Evolutionary conservation across 23 red algal species (phyloP), one percentile per base, ranked within the genome.

Genomic region (Agarophyton chilense): DNA sequence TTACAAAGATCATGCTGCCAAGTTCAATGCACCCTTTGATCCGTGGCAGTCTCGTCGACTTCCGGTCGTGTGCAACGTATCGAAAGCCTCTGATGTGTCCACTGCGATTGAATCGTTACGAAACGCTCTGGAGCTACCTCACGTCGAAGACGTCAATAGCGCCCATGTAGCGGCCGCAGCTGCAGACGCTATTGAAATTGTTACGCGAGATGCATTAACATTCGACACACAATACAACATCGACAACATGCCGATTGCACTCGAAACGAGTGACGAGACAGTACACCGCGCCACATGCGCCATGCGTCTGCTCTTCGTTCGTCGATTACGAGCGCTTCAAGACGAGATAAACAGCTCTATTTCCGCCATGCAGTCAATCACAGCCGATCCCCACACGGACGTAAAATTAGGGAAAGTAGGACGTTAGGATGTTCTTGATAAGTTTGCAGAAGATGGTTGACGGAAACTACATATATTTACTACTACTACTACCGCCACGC

Each of bases 361-460:
- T 18, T 58, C 82, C 26, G 66, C 17, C 40, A 87, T 87, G 82
- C 82, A 87, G 33, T 33, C 51, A 1, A 87, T 87, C 8, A 87
- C 82, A 31, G 82, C 82, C 51, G 36, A 87, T 25, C 82, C 82
- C 40, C 40, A 71, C 8, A 87, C 82, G 7, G 67, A 87, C 22
- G 43, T 64, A 4, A 75, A 87, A 41, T 19, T 87, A 6, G 82
- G 82, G 1, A 87, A 87, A 31, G 82, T 87, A 35, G 82, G 82
- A 32, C 82, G 82, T 7, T 87, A 53, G 68, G 17, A 64, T 47
- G 44, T 47, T 6, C 44, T 47, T 47, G 12, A 47, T 12, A 61
- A 29, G 34, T 33, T 24, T 61, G 21, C 42, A 74, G 7, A 41
- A 7, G 4, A 10, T 44, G 33, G 4, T 21, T 10, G 29, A 24